Conservation (phyloP, 129 eudicot genomes). For the Flaveria bidentis region DNA sequence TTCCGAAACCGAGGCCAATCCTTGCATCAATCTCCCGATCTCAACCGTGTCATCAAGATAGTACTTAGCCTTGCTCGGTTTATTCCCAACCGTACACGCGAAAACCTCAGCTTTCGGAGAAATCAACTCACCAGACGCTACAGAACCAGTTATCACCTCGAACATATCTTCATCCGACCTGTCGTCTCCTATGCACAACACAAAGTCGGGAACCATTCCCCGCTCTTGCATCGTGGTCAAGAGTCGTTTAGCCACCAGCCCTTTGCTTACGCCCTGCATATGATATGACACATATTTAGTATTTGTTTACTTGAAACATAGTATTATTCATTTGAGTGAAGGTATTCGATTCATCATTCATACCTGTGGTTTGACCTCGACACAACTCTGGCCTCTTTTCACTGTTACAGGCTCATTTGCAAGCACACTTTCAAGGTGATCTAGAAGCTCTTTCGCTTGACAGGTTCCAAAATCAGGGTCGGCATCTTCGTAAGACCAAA, state of each 20-base stretch:
- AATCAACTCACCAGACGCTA: constrained; percentile 51
- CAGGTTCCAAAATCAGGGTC: constrained; percentile 93
- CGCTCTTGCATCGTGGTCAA: constrained; percentile 66
- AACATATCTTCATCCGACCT: constrained; percentile 93
- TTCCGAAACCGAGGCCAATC: constrained; percentile 74
- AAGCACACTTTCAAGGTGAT: constrained; percentile 80
- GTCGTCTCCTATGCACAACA: constrained; percentile 86
- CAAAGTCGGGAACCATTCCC: constrained; percentile 66
- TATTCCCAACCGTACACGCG: constrained; percentile 83
- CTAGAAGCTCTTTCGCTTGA: constrained; percentile 88
- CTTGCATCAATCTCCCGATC: constrained; percentile 70
- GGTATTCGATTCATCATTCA: constrained; percentile 21
- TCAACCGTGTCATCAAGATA: constrained; percentile 82
- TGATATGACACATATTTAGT: neutral
- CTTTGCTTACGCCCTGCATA: constrained; percentile 79
- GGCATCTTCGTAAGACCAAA: constrained; percentile 82
- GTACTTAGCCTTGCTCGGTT: constrained; percentile 84
- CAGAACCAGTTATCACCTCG: constrained; percentile 65
- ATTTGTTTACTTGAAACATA: neutral
- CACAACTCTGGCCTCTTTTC: constrained; percentile 68
- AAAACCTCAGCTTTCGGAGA: constrained; percentile 68
- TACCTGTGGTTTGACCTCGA: constrained; percentile 94
- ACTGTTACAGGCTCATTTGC: constrained; percentile 86
- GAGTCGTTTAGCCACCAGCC: constrained; percentile 68
- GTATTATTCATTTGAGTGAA: neutral